Evolutionary conservation across 1,139 yeast genomes (phyloP), one percentile per base, ranked within the genome.

Genomic region (Taiozyma sp.): DNA sequence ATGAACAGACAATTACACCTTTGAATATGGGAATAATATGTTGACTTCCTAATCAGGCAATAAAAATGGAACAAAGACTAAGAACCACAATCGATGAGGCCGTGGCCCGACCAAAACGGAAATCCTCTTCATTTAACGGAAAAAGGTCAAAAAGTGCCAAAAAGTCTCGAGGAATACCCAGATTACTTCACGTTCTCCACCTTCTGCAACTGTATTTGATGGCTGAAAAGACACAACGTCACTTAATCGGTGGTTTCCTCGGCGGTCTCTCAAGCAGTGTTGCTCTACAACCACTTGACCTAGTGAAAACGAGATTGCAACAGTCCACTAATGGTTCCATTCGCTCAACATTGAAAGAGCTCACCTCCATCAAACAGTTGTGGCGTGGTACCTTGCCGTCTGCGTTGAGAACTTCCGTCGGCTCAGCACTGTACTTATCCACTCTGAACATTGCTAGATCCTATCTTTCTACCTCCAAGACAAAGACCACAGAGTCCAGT

Each of bases 371-470:
- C 24, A 67, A 68, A 48, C 83, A 83, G 51, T 72, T 91, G 48
- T 93, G 99, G 99, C 75, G 97, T 51, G 99, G 99, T 1, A 91
- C 97, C 0, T 63, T 90, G 41, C 97, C 98, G 0, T 88, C 96
- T 30, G 91, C 95, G 1, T 64, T 93, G 39, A 74, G 99, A 53
- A 91, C 97, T 0, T 89, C 97, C 2, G 74, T 89, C 21, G 99
- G 99, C 0, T 88, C 96, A 44, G 97, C 95, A 0, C 69, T 93
- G 39, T 93, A 93, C 62, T 75, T 93, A 51, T 79, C 97, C 1
- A 74, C 85, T 6, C 69, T 93, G 47, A 87, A 90, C 53, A 62
- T 76, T 11, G 72, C 83, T 48, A 72, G 97, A 53, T 73, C 77
- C 1, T 67, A 73, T 42, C 55, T 87, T 41, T 79, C 87, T 1